Evolutionary conservation across 148 eudicot genomes (phyloP), one percentile per base, ranked within the genome.

Genomic region (Spergularia marina): DNA sequence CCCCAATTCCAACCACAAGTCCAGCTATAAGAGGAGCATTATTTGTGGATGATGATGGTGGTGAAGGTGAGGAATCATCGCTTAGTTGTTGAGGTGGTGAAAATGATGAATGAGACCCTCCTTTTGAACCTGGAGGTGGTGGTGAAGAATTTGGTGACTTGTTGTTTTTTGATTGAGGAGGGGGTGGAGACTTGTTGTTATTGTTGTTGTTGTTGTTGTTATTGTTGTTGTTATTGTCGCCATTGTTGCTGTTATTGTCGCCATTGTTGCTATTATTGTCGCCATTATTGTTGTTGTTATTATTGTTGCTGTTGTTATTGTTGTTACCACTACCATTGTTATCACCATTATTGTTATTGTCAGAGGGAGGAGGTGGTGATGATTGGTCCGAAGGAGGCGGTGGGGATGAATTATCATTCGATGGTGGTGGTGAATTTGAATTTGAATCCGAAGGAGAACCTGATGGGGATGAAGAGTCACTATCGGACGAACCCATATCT

Each of bases 11-110:
- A 0, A 80, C 85, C 18, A 82, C 80, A 23, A 68, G 78, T 16
- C 92, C 96, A 2, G 77, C 84, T 2, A 86, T 55, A 10, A 89
- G 34, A 20, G 80, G 82, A 13, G 39, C 58, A 49, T 77, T 34
- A 49, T 77, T 34, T 17, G 86, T 56, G 10, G 81, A 53, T 9
- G 77, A 72, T 2, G 79, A 56, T 36, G 74, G 34, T 65, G 51
- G 54, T 36, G 81, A 51, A 41, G 82, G 12, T 0, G 83, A 74
- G 2, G 77, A 74, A 18, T 74, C 73, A 21, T 66, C 59, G 18
- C 25, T 74, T 20, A 82, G 12, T 18, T 78, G 53, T 36, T 55
- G 18, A 17, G 84, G 75, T 14, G 83, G 82, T 12, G 88, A 69
- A 10, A 76, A 73, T 66, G 82, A 53, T 2, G 78, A 69, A 0